These are phyloP conservation scores for Lichtheimia corymbifera DNA, from an alignment of 371 early-diverging fungal genomes.

Conservation along the genomic window DNA sequence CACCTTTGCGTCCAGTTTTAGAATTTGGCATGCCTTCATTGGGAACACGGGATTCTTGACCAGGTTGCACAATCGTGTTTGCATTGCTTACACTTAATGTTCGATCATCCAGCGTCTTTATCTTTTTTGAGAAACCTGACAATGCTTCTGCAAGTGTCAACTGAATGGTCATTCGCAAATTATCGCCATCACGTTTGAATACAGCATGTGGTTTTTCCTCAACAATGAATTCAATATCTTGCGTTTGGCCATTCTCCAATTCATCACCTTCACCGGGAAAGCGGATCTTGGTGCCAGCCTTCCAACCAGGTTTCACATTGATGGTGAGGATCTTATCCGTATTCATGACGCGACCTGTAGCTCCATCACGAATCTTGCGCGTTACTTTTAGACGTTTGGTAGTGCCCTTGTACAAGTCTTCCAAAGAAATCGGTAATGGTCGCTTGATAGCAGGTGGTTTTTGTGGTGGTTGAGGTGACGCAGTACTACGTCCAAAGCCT, in stretches of 20 bases:
- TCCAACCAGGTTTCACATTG: conserved; percentile 96
- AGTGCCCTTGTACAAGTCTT: conserved; percentile 91
- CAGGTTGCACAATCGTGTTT: conserved; percentile 70
- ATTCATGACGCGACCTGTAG: conserved; percentile 47
- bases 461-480: conserved; percentile 20
- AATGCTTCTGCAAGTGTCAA: conserved; percentile 83
- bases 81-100: conserved; percentile 66
- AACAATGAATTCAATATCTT: conserved; percentile 94
- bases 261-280: conserved; percentile 96
- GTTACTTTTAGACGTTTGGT: conserved; percentile 94
- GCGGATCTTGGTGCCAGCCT: conserved; percentile 96
- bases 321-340: conserved; percentile 87
- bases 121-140: conserved; percentile 72
- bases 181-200: conserved; percentile 91
- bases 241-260: conserved; percentile 71
- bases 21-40: conserved; percentile 95
- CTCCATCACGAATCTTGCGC: conserved; percentile 60
- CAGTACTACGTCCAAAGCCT: conserved; percentile 10
- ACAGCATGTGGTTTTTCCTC: conserved; percentile 90
- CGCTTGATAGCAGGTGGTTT: conserved; percentile 68
- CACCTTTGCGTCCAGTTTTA: conserved; percentile 81
- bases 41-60: conserved; percentile 69
- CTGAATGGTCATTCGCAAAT: conserved; percentile 68
- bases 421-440: conserved; percentile 78
- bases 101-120: conserved; percentile 82